Base-by-base conservation (phyloP, 306 rosid species). In the Vigna reflexopilosa region DNA sequence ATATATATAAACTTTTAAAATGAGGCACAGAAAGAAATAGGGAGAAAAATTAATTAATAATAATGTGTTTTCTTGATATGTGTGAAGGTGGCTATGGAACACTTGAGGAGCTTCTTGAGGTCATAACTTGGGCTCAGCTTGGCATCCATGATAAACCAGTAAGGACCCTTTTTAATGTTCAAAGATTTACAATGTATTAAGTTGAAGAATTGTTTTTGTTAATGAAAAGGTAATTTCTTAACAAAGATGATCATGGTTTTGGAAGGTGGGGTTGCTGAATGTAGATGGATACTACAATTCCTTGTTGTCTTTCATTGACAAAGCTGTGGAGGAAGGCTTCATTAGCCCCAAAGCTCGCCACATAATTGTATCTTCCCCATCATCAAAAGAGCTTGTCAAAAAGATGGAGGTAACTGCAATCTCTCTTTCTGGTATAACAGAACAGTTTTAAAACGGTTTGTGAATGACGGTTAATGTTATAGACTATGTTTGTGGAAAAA, bases 91-190 rank as follows among this genome's bases (percentile, higher is more conserved):
- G 99, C 7, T 95, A 95, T 84, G 99, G 99, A 14, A 95, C 99
- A 70, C 97, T 95, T 65, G 99, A 95, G 86, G 99, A 95, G 90
- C 96, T 95, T 79, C 99, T 95, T 57, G 99, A 95, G 81, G 98
- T 93, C 2, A 95, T 93, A 79, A 91, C 99, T 14, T 95, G 99
- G 99, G 99, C 99, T 30, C 99, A 95, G 67, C 96, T 95, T 36
- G 99, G 99, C 57, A 95, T 95, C 71, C 99, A 95, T 77, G 99
- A 95, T 77, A 95, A 95, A 78, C 99, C 99, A 17, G 99, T 95
- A 85, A 85, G 72, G 30, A 40, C 54, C 72, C 72, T 30, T 52
- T 48, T 55, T 0, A 42, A 66, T 66, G 9, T n/a, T 38, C 6
- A 47, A 45, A 45, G 14, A 17, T 9, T 22, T 73, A 63, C 15